Evolutionary conservation across 2,329 filamentous ascomycete species (phyloP), one percentile per base, ranked within the genome.

Genomic region (Penicillium sp.): DNA sequence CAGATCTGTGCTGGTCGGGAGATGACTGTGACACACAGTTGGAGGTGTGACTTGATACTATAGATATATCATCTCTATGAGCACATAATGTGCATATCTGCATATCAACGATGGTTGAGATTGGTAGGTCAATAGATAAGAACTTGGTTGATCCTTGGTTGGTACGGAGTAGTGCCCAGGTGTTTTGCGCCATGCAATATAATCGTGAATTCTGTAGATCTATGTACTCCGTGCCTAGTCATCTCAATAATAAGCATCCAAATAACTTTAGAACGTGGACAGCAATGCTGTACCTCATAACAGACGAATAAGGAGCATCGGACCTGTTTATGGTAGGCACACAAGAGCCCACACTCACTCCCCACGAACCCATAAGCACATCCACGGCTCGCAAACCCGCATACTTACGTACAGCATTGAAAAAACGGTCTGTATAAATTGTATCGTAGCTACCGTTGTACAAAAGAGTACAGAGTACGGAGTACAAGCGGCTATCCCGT

Each of bases 401-500:
- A 25, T 2, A 19, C 12, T 17, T 27, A 29, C 48, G 35, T 29
- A 41, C 4, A 17, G 6, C 12, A 41, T 31, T 27, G 3, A 12
- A 46, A 21, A 19, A 7, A 35, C 21, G 21, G 17, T 17, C 17
- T 45, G 4, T 25, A 37, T n/a, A 10, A 21, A 21, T 4, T 6
- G 4, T n/a, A 25, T n/a, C 0, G 45, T 15, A 9, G 31, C 12
- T 33, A 21, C 6, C 45, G 4, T 2, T 38, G 3, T 27, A 29
- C 3, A 9, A 31, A 35, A 37, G 23, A 29, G 17, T 3, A 46
- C 6, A 9, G 23, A 23, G 8, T 2, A 52, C 6, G 31, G 15
- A 37, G 17, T 5, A 52, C 6, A 38, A 37, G 50, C 55, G 42
- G 49, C 35, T 37, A 54, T 48, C 50, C 35, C 42, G 35, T 45